Conservation (phyloP, 2,329 filamentous ascomycete species). For the Alternaria dauci region DNA sequence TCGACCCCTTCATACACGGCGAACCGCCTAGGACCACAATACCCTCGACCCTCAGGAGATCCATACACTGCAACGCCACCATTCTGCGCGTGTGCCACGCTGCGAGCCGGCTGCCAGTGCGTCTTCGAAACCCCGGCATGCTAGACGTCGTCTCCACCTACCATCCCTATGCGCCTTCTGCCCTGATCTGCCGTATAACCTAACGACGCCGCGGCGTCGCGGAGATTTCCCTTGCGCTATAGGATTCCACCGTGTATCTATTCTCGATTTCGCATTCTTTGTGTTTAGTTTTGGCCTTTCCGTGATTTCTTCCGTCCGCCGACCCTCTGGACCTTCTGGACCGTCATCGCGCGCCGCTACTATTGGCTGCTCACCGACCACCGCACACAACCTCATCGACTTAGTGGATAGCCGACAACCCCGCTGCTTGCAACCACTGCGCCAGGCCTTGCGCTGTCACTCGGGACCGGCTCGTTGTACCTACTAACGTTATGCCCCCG, state of each 20-base stretch:
- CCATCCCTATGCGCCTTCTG: conserved; percentile 43
- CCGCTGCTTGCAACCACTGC: conserved; percentile 41
- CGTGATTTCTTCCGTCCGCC: conserved; percentile 26
- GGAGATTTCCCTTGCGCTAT: conserved; percentile 46
- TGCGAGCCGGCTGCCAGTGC: conserved; percentile 37
- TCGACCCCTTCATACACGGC: conserved; percentile 35
- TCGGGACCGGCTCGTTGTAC: conserved; percentile 9
- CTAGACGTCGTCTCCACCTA: conserved; percentile 47
- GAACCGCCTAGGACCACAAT: conserved; percentile 21
- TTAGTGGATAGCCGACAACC: conserved; percentile 43
- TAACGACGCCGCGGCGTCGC: conserved; percentile 44
- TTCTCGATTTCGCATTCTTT: conserved; percentile 27
- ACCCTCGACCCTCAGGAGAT: conserved; percentile 28
- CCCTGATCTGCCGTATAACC: conserved; percentile 49
- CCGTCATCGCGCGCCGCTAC: conserved; percentile 24
- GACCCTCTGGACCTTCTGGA: conserved; percentile 33
- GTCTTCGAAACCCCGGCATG: conserved; percentile 39
- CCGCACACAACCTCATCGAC: conserved; percentile 36
- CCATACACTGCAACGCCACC: conserved; percentile 32
- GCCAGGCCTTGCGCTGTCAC: conserved; percentile 23
- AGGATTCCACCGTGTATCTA: conserved; percentile 39
- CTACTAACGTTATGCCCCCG: conserved; percentile 63
- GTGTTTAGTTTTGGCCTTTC: conserved; percentile 22
- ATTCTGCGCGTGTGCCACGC: conserved; percentile 50
- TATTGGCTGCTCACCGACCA: conserved; percentile 38